Base-by-base conservation (phyloP, 2,329 filamentous ascomycete genomes). In the Colletotrichum agaves region DNA sequence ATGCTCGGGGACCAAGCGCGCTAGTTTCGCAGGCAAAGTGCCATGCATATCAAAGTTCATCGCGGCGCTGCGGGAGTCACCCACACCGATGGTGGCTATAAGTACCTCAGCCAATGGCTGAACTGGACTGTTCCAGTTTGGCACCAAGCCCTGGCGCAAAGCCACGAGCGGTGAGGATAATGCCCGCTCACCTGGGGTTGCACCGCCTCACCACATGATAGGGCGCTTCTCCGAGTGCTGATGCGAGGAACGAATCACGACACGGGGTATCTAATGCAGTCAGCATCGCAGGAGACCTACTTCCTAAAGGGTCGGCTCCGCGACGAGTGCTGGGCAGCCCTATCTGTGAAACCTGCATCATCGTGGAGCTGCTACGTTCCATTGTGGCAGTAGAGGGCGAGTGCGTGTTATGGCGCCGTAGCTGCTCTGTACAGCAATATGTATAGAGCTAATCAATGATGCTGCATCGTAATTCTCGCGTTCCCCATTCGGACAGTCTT, bases 91-190 rank as follows among this genome's bases (percentile, higher is more conserved):
- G n/a, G n/a, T n/a, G n/a, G n/a, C n/a, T n/a, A 39, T 31, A 17
- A 50, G 46, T 27, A 13, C 46, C 46, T 15, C 27, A 15, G 19
- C 46, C 33, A 27, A n/a, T 7, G n/a, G 27, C 33, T 12, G 53
- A 12, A 13, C 8, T 11, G 13, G n/a, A n/a, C n/a, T n/a, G n/a
- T n/a, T n/a, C n/a, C n/a, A n/a, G 17, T 39, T 49, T 61, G 35
- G 57, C 44, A 59, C 57, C 27, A 47, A 57, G n/a, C 47, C 43
- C 19, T 15, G 31, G 37, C 47, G 49, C 50, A 56, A 15, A 59
- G 61, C 61, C 65, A 64, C 46, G 39, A 49, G 65, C 65, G 61
- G 65, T 67, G 61, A 64, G 53, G 53, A 59, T 60, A 64, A 62
- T 47, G 55, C 37, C 47, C 59, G 55, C 37, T 47, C 49, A 55